Evolutionary conservation across 805 yeast genomes (phyloP), one percentile per base, ranked within the genome.

Genomic region (Cyberlindnera bimundalis): DNA sequence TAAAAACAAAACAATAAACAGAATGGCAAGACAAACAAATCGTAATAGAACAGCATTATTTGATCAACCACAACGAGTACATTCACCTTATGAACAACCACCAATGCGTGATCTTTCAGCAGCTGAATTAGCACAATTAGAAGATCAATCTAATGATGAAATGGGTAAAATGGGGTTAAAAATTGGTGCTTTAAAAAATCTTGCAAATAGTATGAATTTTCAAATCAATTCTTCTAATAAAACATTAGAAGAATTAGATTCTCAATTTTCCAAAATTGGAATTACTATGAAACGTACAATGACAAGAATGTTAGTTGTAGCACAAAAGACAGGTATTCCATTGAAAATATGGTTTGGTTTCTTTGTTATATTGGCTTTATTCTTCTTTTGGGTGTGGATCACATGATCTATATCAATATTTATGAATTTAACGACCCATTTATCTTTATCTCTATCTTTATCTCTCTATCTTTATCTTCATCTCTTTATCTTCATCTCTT

Each of bases 71-170:
- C 49, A 46, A 30, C 42, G 70, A 28, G 59, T 68, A 1, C 55
- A 67, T 2, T 70, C 76, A 1, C 74, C 78, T 1, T 73, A 71
- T 50, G 68, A 61, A 53, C 56, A n/a, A 39, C 53, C 15, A 39
- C 48, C 11, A 53, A 51, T 19, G 51, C 34, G 65, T 32, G 77
- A 70, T 53, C 73, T 67, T 55, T 65, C 74, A 12, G 83, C 79
- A 32, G 62, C 77, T 20, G 67, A 72, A 41, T 53, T 80, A 50
- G 73, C 82, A 16, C 78, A 76, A 45, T 56, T 83, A 35, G 90
- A 83, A 56, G 69, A 82, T 3, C 90, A 83, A 55, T 74, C 74
- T 45, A 84, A 78, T 26, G 82, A 78, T 42, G 77, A 79, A 38
- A 58, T 78, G 48, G 67, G 70, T 17, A 62, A 70, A 2, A 74